A percentile compares a stretch with the other conserved stretches of the same genome.
phyloP scores from a whole-genome alignment of 2,329 filamentous ascomycete species.

The Ophiostoma sp. region DNA sequence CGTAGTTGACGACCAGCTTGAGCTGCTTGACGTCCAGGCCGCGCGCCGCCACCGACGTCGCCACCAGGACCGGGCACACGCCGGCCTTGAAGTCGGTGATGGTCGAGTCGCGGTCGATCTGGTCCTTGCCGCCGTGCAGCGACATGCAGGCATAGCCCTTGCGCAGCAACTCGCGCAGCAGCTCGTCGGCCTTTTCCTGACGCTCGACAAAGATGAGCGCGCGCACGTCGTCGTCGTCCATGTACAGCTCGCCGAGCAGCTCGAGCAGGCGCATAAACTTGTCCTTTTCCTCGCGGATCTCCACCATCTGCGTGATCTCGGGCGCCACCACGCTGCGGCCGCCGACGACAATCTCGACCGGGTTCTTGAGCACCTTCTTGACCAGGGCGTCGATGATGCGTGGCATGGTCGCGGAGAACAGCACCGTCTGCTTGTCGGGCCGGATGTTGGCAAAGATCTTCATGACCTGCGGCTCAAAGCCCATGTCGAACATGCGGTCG shows the following conservation, averaged over 20 bases:
- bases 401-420: constrained; percentile 96
- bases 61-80: constrained; percentile 81
- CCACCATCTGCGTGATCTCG: constrained; percentile 90
- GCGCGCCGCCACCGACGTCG: constrained; percentile 90
- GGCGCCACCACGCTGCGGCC: constrained; percentile 80
- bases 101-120: constrained; percentile 85
- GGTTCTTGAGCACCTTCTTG: constrained; percentile 77
- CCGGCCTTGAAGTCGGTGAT: constrained; percentile 93
- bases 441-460: constrained; percentile 91
- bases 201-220: constrained; percentile 88
- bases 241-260: constrained; percentile 79
- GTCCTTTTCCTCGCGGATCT: constrained; percentile 72
- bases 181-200: constrained; percentile 80
- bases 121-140: constrained; percentile 90
- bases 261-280: constrained; percentile 84
- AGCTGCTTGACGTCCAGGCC: constrained; percentile 94
- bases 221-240: constrained; percentile 81
- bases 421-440: constrained; percentile 85
- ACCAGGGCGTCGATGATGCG: constrained; percentile 86
- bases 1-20: constrained; percentile 93
- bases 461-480: constrained; percentile 96
- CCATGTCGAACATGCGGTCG: constrained; percentile 99
- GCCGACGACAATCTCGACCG: constrained; percentile 88
- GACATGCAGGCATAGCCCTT: constrained; percentile 90
- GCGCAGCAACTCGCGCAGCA: constrained; percentile 70